phyloP scores from a whole-genome alignment of 495 filamentous ascomycete genomes.

The Daldinia loculata region DNA sequence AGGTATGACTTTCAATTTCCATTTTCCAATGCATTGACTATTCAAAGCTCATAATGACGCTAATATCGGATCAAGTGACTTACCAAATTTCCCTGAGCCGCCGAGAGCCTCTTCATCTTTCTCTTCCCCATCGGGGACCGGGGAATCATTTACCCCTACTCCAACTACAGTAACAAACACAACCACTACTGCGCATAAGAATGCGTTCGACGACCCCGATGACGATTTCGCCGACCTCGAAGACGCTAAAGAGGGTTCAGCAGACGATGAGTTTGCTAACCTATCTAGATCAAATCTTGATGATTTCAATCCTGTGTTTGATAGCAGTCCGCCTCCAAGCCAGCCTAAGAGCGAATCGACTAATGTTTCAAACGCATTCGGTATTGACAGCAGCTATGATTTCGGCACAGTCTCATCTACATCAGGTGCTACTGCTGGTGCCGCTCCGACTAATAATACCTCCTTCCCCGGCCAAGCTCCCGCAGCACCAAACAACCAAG shows the following conservation, averaged over 20 bases:
- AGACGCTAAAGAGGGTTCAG: constrained; percentile 90
- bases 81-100: constrained; percentile 46
- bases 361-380: constrained; percentile 50
- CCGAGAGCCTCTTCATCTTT: constrained; percentile 42
- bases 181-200: constrained; percentile 48
- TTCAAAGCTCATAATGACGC: constrained; percentile 15
- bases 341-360: constrained; percentile 60
- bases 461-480: constrained; percentile 47
- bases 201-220: constrained; percentile 78
- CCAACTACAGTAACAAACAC: constrained; percentile 43
- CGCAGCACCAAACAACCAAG: constrained; percentile 64
- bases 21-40: constrained; percentile 3
- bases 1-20: constrained; percentile 39
- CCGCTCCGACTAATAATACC: constrained; percentile 56
- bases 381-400: constrained; percentile 59
- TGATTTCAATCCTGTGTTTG: constrained; percentile 73
- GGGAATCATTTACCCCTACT: constrained; percentile 40
- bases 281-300: constrained; percentile 66
- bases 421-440: constrained; percentile 59
- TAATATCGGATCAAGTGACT: constrained; percentile 34
- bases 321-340: constrained; percentile 63
- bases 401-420: constrained; percentile 55
- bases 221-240: constrained; percentile 89
- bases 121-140: constrained; percentile 36
- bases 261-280: constrained; percentile 82